Evolutionary conservation across 2,329 filamentous ascomycete genomes (phyloP).

Genomic region (Teratosphaeria zuluensis): DNA sequence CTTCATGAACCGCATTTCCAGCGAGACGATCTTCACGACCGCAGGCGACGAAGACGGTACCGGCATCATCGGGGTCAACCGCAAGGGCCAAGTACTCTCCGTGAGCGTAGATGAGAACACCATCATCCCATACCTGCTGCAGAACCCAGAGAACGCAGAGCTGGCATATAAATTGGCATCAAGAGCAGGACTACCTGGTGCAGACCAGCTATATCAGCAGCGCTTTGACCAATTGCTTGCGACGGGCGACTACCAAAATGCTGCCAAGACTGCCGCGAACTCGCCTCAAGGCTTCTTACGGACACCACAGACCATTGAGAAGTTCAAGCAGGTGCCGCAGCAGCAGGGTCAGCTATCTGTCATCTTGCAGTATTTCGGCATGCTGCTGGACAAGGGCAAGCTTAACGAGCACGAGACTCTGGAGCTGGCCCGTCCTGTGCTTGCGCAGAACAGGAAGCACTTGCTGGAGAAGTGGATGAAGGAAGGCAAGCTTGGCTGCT

Average conservation of each 20-base stretch:
- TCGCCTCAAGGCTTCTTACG: conserved; percentile 92
- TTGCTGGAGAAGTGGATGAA: conserved; percentile 96
- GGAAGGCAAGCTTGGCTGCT: conserved; percentile 91
- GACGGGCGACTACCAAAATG: conserved; percentile 71
- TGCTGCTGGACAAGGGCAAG: conserved; percentile 88
- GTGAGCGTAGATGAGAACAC: conserved; percentile 88
- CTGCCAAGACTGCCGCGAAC: conserved; percentile 92
- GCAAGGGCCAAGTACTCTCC: conserved; percentile 91
- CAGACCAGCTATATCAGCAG: conserved; percentile 83
- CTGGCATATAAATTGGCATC: conserved; percentile 95
- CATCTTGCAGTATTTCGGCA: conserved; percentile 95
- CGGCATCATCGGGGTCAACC: conserved; percentile 90
- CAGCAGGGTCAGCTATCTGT: conserved; percentile 81
- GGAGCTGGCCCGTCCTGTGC: conserved; percentile 83
- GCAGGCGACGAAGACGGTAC: conserved; percentile 72
- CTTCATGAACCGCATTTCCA: conserved; percentile 99
- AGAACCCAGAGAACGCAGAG: conserved; percentile 88
- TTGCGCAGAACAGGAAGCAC: conserved; percentile 89
- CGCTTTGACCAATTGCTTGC: conserved; percentile 85
- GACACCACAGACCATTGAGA: conserved; percentile 88
- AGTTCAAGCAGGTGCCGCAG: conserved; percentile 78
- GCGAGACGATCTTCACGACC: conserved; percentile 97
- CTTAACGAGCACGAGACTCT: conserved; percentile 90
- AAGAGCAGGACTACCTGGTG: conserved; percentile 83
- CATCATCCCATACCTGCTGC: conserved; percentile 87